phyloP scores from a whole-genome alignment of 345 rosid genomes.

The Geranium rotundifolium region DNA sequence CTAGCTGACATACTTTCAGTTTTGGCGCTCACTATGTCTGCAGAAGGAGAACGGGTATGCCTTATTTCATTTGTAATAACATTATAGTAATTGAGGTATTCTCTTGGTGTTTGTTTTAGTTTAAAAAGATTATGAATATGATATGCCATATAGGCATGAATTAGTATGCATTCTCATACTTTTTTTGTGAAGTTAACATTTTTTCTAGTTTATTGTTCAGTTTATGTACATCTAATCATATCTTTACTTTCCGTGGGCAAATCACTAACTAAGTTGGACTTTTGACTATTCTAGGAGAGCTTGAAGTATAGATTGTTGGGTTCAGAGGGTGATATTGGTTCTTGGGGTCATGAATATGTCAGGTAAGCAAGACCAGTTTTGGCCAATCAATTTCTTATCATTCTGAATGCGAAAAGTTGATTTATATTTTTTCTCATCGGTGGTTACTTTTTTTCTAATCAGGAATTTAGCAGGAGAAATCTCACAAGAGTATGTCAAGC shows the following conservation, averaged over 20 bases:
- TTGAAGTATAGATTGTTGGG: constrained; percentile 79
- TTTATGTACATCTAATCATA: background rate
- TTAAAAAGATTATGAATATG: background rate
- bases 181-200: background rate
- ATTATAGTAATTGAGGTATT: background rate
- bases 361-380: constrained; percentile 25
- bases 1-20: constrained; percentile 88
- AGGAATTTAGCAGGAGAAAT: constrained; percentile 95
- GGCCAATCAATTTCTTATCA: background rate
- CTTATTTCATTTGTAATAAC: background rate
- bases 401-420: background rate
- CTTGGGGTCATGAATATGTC: constrained; percentile 98
- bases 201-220: background rate
- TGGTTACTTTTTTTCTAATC: constrained; percentile 8
- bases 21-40: constrained; percentile 92
- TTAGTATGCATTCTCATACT: background rate
- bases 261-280: background rate
- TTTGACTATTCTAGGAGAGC: constrained; percentile 57
- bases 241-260: background rate
- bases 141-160: background rate
- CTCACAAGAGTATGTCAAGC: constrained; percentile 55
- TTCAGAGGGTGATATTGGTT: constrained; percentile 84
- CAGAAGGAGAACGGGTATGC: constrained; percentile 87
- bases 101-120: background rate
- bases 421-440: constrained; percentile 1